Percentiles rank a stretch among this genome's conserved stretches.
Conservation (phyloP, 2,329 filamentous ascomycete species). For the Cladosporium sp. region DNA sequence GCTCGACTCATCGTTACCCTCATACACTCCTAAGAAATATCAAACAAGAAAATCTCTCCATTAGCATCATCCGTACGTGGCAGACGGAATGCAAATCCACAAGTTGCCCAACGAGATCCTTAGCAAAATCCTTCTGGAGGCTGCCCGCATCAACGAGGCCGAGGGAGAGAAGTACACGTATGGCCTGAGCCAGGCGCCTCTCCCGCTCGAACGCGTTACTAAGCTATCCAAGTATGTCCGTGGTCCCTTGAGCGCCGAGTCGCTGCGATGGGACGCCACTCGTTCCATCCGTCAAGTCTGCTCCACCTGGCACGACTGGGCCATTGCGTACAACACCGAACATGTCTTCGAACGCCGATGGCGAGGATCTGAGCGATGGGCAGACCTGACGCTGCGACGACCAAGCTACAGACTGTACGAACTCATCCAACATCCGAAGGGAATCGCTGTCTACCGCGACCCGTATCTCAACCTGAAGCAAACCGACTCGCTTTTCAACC, state of each 20-base stretch:
- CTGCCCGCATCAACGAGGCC: slow-evolving; percentile 44
- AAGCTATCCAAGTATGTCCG: slow-evolving; percentile 48
- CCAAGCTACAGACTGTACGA: slow-evolving; percentile 44
- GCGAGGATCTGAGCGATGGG: slow-evolving; percentile 51
- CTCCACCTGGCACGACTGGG: slow-evolving; percentile 51
- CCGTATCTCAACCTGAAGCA: slow-evolving; percentile 47
- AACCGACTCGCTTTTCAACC: slow-evolving; percentile 44
- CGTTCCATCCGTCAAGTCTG: slow-evolving; percentile 47
- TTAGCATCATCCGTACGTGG: neutral
- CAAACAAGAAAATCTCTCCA: neutral
- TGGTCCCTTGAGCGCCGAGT: slow-evolving; percentile 48
- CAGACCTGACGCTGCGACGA: slow-evolving; percentile 42
- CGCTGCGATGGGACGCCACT: slow-evolving; percentile 50
- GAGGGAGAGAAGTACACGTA: slow-evolving; percentile 50
- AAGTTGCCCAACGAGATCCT: slow-evolving; percentile 51
- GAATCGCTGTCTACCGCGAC: slow-evolving; percentile 50
- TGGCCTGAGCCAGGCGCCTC: slow-evolving; percentile 47
- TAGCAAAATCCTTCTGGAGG: slow-evolving; percentile 47
- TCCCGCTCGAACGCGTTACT: slow-evolving; percentile 40
- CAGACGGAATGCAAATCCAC: slow-evolving; percentile 37
- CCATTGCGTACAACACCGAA: slow-evolving; percentile 47
- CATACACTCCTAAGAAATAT: neutral
- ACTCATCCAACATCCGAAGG: slow-evolving; percentile 43
- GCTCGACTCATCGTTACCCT: neutral
- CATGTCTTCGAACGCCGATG: slow-evolving; percentile 50